These are phyloP conservation scores for Erodium texanum DNA, from an alignment of 441 rosid genomes.

Conservation along the genomic window DNA sequence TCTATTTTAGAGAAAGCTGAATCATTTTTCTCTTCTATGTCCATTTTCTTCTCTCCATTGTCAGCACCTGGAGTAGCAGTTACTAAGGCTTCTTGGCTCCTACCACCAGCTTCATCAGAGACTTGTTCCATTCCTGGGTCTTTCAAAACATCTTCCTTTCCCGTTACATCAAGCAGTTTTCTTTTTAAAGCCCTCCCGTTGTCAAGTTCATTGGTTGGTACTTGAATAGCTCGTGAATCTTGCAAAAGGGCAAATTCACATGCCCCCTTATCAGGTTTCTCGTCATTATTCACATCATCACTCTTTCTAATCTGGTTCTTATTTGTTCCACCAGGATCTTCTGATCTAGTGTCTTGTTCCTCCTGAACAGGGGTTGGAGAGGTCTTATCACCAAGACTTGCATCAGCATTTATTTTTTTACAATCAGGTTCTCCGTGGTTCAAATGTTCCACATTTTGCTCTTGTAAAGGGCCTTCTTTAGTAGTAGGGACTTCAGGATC, in stretches of 20 bases:
- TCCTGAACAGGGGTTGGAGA: slow-evolving; percentile 27
- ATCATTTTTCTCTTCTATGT: slow-evolving; percentile 29
- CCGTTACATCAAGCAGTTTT: slow-evolving; percentile 22
- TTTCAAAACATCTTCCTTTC: slow-evolving; percentile 21
- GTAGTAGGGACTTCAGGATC: slow-evolving; percentile 26
- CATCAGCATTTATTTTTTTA: background rate
- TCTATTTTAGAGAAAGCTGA: slow-evolving; percentile 31
- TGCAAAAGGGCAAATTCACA: slow-evolving; percentile 23
- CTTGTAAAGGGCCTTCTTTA: slow-evolving; percentile 20
- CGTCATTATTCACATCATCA: slow-evolving; percentile 18
- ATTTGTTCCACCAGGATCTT: slow-evolving; percentile 26
- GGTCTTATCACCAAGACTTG: slow-evolving; percentile 14
- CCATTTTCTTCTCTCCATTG: slow-evolving; percentile 25
- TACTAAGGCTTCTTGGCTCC: slow-evolving; percentile 27
- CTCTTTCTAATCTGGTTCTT: slow-evolving; percentile 15
- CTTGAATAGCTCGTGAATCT: slow-evolving; percentile 26
- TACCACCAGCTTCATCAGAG: slow-evolving; percentile 24
- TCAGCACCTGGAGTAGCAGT: slow-evolving; percentile 28
- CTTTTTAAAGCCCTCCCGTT: slow-evolving; percentile 19
- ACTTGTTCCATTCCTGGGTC: slow-evolving; percentile 27
- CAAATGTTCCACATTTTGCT: slow-evolving; percentile 19
- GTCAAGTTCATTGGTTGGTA: slow-evolving; percentile 22
- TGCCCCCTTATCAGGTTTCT: slow-evolving; percentile 16
- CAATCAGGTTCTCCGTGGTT: slow-evolving; percentile 24
- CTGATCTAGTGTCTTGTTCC: slow-evolving; percentile 22